Base-by-base conservation (phyloP, 306 rosid species). In the Casuarina cunninghamiana region DNA sequence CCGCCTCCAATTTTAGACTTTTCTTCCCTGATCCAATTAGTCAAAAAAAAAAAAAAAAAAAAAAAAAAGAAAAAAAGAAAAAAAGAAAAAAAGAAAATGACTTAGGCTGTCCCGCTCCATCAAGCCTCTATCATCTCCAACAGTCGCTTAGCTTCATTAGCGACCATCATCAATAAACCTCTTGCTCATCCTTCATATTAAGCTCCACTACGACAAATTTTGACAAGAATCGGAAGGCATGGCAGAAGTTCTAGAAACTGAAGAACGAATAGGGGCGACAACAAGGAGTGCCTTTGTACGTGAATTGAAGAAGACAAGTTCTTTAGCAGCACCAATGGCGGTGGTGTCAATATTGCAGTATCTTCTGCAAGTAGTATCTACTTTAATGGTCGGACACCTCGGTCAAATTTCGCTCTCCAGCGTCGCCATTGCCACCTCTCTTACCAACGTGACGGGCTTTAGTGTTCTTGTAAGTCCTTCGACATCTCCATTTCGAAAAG, bases 361-460 rank as follows among this genome's bases (percentile, higher is more conserved):
- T 74, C 75, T 88, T 72, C 46, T 85, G 21, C 89, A 76, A 61
- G 84, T 85, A 0, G 87, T 81, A 0, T 78, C 87, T 0, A 2
- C 85, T 4, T 17, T 85, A 48, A 88, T 78, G 84, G 91, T 77
- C 60, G 89, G 89, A 0, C 89, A 85, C 58, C 84, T 88, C 4
- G 78, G 63, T 3, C 76, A 81, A 26, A 83, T 88, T 0, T 83
- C 86, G 0, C 87, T 88, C 55, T 53, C 89, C 4, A 74, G 86
- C 49, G 83, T 75, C 38, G 91, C 87, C 26, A 78, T 88, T 78
- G 91, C 87, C 66, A 80, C 72, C 35, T 85, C 91, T 42, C 78
- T 88, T 75, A 72, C 85, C 66, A 80, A 81, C 55, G 86, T 87
- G 17, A 55, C 83, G 60, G 91, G 91, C 0, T 87, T 85, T 43